Base-by-base conservation (phyloP, 1,139 yeast genomes). In the Meyerozyma smithsonii region DNA sequence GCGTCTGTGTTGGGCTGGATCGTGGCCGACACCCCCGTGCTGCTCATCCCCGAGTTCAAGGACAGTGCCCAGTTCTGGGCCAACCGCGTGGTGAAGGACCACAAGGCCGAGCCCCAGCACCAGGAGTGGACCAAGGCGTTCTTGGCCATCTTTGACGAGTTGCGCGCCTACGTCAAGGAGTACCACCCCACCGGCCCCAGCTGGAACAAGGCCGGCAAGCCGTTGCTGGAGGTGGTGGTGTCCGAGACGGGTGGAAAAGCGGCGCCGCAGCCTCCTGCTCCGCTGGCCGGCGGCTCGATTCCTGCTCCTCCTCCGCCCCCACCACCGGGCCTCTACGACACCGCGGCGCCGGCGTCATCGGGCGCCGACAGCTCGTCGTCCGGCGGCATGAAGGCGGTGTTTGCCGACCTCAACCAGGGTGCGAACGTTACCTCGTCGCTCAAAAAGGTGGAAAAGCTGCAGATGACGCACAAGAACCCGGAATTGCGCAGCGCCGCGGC, bases 1-100 rank as follows among this genome's bases (percentile, higher is more conserved):
- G 79, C 86, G 6, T 90, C 96, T 5, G 88, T 87, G 4, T 70
- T 90, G 45, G 95, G 95, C 15, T 94, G 99, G 99, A 77, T 90
- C 46, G 79, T 86, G 17, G 75, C 79, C 12, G 78, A 74, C 3
- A 81, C 90, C 4, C 86, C 88, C 0, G 79, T 81, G 14, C 77
- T 88, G 1, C 77, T 74, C 49, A 76, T 94, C 45, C 78, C 84
- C 3, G 97, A 90, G 49, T 85, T 82, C 64, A 86, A 84, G 57
- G 98, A 94, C 54, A 79, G 95, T 32, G 88, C 96, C 30, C 92
- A 84, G 57, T 94, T 90, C 64, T 94, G 96, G 88, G 79, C 95
- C 23, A 90, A 94, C 64, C 77, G 96, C 52, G 83, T 90, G 32
- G 64, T 89, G 60, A 90, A 89, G 62, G 96, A 88, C 46, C 80